Conservation (phyloP, 2,329 filamentous ascomycete species). For the Venturia oleaginea region DNA sequence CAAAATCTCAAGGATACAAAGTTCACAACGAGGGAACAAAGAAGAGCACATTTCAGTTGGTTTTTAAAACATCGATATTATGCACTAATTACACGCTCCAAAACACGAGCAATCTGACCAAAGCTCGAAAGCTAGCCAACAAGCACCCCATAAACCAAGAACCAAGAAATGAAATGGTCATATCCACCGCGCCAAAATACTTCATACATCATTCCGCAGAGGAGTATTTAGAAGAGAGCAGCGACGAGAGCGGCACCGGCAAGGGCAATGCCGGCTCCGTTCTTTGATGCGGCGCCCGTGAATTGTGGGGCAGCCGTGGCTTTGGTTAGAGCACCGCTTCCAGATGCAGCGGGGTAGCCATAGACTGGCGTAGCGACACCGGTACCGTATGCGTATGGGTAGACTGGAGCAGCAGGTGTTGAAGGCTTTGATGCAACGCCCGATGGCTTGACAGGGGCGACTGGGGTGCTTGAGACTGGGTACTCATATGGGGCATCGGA, state of each 20-base stretch:
- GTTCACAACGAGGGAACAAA: too few species aligned
- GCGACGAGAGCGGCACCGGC: neutral
- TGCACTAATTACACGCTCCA: neutral
- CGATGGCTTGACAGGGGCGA: neutral
- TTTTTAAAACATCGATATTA: neutral
- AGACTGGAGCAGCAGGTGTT: neutral
- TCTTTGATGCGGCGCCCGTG: neutral
- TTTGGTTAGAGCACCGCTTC: neutral
- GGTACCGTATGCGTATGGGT: neutral
- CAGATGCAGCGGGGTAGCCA: neutral
- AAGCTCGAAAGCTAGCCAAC: neutral
- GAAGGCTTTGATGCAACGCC: too few species aligned
- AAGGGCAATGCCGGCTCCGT: constrained; percentile 4
- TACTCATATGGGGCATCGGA: neutral
- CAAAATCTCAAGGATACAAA: too few species aligned
- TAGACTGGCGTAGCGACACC: neutral
- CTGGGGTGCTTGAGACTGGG: neutral
- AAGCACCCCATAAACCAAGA: neutral
- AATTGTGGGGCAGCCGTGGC: neutral
- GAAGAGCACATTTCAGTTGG: neutral
- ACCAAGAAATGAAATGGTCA: neutral
- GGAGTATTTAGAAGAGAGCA: neutral
- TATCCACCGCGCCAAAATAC: neutral
- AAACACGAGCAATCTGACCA: too few species aligned
- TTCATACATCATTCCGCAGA: neutral